Evolutionary conservation across 2,329 filamentous ascomycete species (phyloP).

Genomic region (Lachnum nothofagi): DNA sequence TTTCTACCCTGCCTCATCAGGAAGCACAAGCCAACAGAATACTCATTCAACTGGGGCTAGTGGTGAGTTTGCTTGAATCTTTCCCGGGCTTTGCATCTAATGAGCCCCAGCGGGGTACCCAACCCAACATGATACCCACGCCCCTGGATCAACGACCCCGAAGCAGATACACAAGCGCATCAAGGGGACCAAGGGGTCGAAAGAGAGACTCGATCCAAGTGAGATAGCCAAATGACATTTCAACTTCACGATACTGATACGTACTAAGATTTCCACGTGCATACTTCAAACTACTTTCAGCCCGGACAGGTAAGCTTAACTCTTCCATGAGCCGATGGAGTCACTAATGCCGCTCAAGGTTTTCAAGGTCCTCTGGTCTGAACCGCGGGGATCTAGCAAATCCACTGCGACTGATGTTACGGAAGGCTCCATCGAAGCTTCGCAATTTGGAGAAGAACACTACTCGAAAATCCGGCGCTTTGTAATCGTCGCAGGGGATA

Average conservation of each 20-base stretch:
- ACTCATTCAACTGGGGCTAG: not conserved
- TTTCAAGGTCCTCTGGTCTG: slow-evolving; percentile 19
- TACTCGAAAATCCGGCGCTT: slow-evolving; percentile 21
- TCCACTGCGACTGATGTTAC: slow-evolving; percentile 5
- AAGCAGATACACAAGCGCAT: not conserved
- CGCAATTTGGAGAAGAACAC: slow-evolving; percentile 1
- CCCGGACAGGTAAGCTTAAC: slow-evolving; percentile 6
- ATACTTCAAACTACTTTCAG: slow-evolving; percentile 6
- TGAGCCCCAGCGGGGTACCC: not conserved
- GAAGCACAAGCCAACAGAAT: not conserved
- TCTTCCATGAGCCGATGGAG: not conserved
- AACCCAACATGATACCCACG: not conserved
- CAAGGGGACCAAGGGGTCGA: not conserved
- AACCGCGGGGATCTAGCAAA: slow-evolving; percentile 6
- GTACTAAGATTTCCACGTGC: slow-evolving; percentile 7
- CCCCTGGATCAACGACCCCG: not conserved
- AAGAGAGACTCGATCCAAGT: slow-evolving; percentile 7
- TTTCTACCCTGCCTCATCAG: too few species aligned
- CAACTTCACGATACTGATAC: not conserved
- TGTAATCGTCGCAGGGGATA: slow-evolving; percentile 4
- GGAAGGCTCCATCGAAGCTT: not conserved
- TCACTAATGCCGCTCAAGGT: slow-evolving; percentile 7
- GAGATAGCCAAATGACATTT: not conserved
- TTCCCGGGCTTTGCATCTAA: too few species aligned
- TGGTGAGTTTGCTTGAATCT: not conserved